A percentile compares a stretch with the other conserved stretches of the same genome.
phyloP scores from a whole-genome alignment of 2,329 filamentous ascomycete genomes.

The Bipolaris zeicola region DNA sequence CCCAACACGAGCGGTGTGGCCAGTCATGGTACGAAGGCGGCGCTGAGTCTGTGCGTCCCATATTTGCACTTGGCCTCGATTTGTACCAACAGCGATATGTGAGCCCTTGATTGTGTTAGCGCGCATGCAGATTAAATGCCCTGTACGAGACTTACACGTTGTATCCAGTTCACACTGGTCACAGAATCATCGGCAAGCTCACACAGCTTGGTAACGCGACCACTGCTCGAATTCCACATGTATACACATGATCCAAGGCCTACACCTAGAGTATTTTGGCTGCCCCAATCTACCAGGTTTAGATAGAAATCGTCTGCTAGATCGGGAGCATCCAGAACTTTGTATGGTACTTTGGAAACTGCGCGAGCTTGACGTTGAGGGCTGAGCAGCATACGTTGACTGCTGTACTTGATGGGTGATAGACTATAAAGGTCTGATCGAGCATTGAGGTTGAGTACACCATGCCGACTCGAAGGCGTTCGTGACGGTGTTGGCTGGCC shows the following conservation, averaged over 20 bases:
- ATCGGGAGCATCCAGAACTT: constrained; percentile 95
- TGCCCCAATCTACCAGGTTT: constrained; percentile 97
- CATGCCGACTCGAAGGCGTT: constrained; percentile 86
- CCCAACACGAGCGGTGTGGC: constrained; percentile 90
- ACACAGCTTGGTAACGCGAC: constrained; percentile 91
- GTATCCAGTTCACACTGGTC: constrained; percentile 98
- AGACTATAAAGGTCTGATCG: constrained; percentile 93
- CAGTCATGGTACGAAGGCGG: constrained; percentile 92
- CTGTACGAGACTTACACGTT: constrained; percentile 62
- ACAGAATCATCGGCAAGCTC: constrained; percentile 91
- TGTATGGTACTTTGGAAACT: constrained; percentile 96
- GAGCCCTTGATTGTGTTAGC: constrained; percentile 64
- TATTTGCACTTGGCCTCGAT: constrained; percentile 93
- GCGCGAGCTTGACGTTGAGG: constrained; percentile 86
- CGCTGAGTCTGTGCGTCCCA: constrained; percentile 92
- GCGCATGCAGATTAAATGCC: background rate
- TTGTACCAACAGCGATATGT: constrained; percentile 92
- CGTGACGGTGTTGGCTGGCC: constrained; percentile 88
- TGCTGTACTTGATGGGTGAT: constrained; percentile 90
- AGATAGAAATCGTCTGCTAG: constrained; percentile 97
- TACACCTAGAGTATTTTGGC: constrained; percentile 90
- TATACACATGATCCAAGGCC: constrained; percentile 93
- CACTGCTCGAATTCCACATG: constrained; percentile 95
- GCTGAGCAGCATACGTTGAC: constrained; percentile 90
- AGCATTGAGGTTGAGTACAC: constrained; percentile 80